A percentile compares a stretch with the other conserved stretches of the same genome.
Evolutionary conservation across 352 stramenopile genomes (phyloP).

Genomic region (Phytophthora crassamura): DNA sequence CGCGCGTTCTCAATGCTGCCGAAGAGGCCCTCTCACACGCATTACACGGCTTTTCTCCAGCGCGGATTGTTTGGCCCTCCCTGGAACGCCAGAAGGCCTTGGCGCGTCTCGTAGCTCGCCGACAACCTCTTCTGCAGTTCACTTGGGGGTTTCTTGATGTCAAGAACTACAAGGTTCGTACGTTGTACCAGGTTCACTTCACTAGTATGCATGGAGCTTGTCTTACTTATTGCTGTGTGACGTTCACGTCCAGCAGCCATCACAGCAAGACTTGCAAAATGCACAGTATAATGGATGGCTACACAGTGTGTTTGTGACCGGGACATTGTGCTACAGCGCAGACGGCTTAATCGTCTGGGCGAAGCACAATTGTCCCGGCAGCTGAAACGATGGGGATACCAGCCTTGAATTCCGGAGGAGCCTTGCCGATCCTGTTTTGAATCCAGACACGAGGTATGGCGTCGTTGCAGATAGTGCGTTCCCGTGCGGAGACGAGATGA

Average conservation of each 20-base stretch:
- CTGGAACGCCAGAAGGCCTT: background rate
- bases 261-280: constrained; percentile 2
- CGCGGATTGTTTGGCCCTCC: too few species aligned
- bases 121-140: background rate
- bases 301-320: constrained; percentile 17
- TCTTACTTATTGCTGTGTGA: too few species aligned
- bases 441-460: background rate
- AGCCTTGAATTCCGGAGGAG: background rate
- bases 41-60: too few species aligned
- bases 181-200: background rate
- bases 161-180: background rate
- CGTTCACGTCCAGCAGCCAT: background rate
- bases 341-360: constrained; percentile 18
- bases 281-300: constrained; percentile 15
- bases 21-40: too few species aligned
- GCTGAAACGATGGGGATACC: constrained; percentile 24
- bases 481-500: background rate
- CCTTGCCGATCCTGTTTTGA: background rate
- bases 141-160: constrained; percentile 3
- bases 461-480: constrained; percentile 11
- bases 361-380: constrained; percentile 20
- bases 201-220: background rate
- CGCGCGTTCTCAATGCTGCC: too few species aligned
- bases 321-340: constrained; percentile 19
- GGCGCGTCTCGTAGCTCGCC: background rate